Evolutionary conservation across 78 protist genomes (phyloP), one percentile per base, ranked within the genome.

Genomic region (Isochrysis galbana): DNA sequence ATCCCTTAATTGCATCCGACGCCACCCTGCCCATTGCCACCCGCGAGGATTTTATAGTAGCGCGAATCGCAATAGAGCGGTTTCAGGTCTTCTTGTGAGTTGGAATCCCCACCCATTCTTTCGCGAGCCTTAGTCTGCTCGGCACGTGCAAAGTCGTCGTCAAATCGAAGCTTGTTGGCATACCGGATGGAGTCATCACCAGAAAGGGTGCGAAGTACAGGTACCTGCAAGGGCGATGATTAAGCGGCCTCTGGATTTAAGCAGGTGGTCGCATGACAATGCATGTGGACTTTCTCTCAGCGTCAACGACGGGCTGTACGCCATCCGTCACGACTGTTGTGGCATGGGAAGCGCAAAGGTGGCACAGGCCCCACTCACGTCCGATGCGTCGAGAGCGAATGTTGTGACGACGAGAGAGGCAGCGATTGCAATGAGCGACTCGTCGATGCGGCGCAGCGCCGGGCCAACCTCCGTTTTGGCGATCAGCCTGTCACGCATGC

Each of bases 1-100:
- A n/a, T n/a, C n/a, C n/a, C n/a, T n/a, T 51, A 51, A 14, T 51
- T 51, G 80, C 80, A 70, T 2, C 80, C 80, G 17, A 70, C 80
- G 11, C 80, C 80, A 17, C 80, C 80, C 80, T 70, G 80, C 10
- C 80, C 39, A 41, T 70, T 70, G 80, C 80, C 80, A 21, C 80
- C 80, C 32, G 80, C 80, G 42, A 70, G 41, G 41, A 70, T 70
- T 41, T 34, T 70, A 17, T 70, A 70, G 80, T 70, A 70, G 21
- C 80, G 36, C 45, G 32, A 17, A 41, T 70, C 80, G 22, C 80
- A 70, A 41, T 70, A 70, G 41, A 34, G n/a, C 17, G 80, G 80
- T 21, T 70, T 70, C 39, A 70, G 44, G 61, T 51, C 14, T 14
- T 51, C 61, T 14, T 51, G 61, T 14, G 7, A 7, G 80, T 41